Evolutionary conservation across 1,284 basidiomycete species (phyloP).

Genomic region (Melanopsichium pennsylvanicum): DNA sequence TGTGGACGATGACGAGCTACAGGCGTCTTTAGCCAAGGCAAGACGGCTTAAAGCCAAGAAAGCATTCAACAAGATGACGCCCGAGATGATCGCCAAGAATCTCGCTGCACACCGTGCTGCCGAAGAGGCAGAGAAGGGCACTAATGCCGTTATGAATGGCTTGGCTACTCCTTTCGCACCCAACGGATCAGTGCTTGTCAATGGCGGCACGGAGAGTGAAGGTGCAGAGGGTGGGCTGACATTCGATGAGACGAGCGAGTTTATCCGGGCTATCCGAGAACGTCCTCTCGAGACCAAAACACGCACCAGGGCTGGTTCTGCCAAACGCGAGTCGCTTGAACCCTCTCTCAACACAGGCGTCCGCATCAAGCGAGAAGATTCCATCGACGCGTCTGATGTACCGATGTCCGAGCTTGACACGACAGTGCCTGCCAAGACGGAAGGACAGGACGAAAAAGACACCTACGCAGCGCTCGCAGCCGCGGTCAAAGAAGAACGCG

Average conservation of each 20-base stretch:
- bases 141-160: conserved; percentile 5
- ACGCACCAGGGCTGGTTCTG: conserved; percentile 5
- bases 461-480: background rate
- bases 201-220: background rate
- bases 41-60: conserved; percentile 82
- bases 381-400: conserved; percentile 63
- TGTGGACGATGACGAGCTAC: conserved; percentile 97
- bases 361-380: conserved; percentile 67
- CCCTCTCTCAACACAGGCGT: conserved; percentile 63
- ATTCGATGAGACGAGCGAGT: conserved; percentile 97
- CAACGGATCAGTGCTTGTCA: background rate
- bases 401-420: conserved; percentile 26
- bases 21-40: conserved; percentile 86
- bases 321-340: conserved; percentile 16
- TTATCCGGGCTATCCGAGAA: conserved; percentile 84
- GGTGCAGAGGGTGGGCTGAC: conserved; percentile 70
- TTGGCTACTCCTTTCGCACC: background rate
- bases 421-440: conserved; percentile 67
- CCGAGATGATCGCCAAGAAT: conserved; percentile 83
- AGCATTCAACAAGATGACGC: conserved; percentile 75
- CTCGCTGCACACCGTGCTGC: conserved; percentile 74
- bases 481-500: conserved; percentile 71
- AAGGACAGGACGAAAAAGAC: conserved; percentile 68
- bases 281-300: conserved; percentile 68
- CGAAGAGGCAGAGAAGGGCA: conserved; percentile 70